A percentile compares a stretch with the other conserved stretches of the same genome.
These are phyloP conservation scores for Oemleria cerasiformis DNA, from an alignment of 306 rosid species.

Conservation along the genomic window DNA sequence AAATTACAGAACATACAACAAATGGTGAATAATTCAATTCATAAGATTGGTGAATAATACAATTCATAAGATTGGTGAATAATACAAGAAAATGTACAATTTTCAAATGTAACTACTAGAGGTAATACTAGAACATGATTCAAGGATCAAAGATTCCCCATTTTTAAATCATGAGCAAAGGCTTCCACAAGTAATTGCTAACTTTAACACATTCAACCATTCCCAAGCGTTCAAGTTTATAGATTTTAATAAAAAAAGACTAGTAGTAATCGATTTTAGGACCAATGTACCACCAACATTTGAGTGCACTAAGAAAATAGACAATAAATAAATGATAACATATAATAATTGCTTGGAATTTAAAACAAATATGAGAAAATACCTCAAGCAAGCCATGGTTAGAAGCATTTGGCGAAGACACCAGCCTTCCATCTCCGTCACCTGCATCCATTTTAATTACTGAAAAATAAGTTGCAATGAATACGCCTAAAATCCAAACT, in stretches of 20 bases:
- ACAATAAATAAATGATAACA: neutral
- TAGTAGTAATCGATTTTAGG: too few relatives aligned
- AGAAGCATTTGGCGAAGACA: neutral
- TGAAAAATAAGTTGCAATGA: neutral
- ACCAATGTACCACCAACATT: too few relatives aligned
- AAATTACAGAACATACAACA: neutral
- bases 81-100: neutral
- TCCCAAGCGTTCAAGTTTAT: too few relatives aligned
- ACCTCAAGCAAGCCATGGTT: neutral
- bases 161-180: too few relatives aligned
- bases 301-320: neutral
- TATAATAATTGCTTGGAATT: neutral
- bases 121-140: neutral
- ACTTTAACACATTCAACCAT: too few relatives aligned
- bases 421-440: conserved; percentile 10
- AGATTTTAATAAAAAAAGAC: too few relatives aligned
- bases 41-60: too few relatives aligned
- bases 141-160: too few relatives aligned
- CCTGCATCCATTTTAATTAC: conserved; percentile 7
- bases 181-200: too few relatives aligned
- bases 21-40: too few relatives aligned
- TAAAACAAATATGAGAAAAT: neutral
- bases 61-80: too few relatives aligned
- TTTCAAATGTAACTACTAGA: too few relatives aligned
- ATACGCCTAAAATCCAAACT: neutral